These are phyloP conservation scores for Neckera pumila DNA, from an alignment of 225 moss, liverwort and hornwort genomes.

Conservation along the genomic window DNA sequence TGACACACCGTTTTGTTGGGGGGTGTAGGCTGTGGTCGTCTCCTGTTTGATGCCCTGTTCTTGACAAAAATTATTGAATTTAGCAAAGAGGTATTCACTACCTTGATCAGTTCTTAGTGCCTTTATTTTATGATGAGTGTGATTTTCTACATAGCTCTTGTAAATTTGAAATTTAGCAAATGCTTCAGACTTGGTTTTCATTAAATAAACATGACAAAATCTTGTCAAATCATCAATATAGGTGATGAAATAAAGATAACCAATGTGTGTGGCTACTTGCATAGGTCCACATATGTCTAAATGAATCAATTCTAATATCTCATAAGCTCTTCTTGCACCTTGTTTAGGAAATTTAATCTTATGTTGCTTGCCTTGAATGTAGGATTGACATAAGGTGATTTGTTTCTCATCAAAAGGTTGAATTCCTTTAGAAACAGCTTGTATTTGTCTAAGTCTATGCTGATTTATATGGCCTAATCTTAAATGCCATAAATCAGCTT, in stretches of 20 bases:
- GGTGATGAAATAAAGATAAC: not conserved
- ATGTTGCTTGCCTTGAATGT: not conserved
- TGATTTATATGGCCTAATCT: not conserved
- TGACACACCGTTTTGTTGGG: not conserved
- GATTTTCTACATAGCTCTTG: not conserved
- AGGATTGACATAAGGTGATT: not conserved
- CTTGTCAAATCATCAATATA: not conserved
- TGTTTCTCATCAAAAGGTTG: not conserved
- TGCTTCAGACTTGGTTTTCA: not conserved
- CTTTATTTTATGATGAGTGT: no score
- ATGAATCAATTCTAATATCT: not conserved
- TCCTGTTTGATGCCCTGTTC: not conserved
- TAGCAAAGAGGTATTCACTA: fast-evolving
- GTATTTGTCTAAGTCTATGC: not conserved
- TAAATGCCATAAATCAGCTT: not conserved
- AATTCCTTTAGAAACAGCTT: not conserved
- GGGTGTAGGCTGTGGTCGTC: not conserved
- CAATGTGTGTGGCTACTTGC: not conserved
- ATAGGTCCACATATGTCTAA: not conserved
- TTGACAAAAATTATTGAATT: not conserved
- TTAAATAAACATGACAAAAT: not conserved
- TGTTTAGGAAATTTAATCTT: not conserved
- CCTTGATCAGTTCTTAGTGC: no score
- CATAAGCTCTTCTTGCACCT: not conserved
- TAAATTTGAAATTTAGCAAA: not conserved